These are phyloP conservation scores for Penicillium roqueforti DNA, from an alignment of 495 filamentous ascomycete genomes.

Conservation along the genomic window DNA sequence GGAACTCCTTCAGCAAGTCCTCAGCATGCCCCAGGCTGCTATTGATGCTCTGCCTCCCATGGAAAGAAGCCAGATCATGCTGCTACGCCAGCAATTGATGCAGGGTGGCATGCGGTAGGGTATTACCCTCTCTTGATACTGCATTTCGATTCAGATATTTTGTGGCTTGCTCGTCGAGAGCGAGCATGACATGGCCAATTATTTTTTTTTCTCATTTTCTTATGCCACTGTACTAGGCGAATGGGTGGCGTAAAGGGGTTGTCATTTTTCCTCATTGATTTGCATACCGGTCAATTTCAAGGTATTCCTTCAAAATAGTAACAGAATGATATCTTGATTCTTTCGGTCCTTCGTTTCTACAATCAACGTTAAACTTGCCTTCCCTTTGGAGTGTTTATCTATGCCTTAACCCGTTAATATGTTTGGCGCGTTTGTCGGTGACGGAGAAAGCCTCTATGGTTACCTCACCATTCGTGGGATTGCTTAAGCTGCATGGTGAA, in stretches of 20 bases:
- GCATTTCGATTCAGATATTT: not conserved
- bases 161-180: not conserved
- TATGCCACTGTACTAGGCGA: constrained; percentile 3
- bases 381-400: not conserved
- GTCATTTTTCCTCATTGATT: constrained; percentile 1
- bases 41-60: constrained; percentile 71
- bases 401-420: not conserved
- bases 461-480: not conserved
- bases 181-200: not conserved
- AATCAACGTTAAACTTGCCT: not conserved
- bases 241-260: constrained; percentile 9
- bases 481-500: not conserved
- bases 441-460: not conserved
- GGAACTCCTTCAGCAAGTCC: constrained; percentile 67
- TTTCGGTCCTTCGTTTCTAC: not conserved
- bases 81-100: constrained; percentile 56
- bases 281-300: constrained; percentile 1
- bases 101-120: constrained; percentile 41
- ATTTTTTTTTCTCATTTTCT: not conserved
- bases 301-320: not conserved
- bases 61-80: constrained; percentile 72
- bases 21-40: constrained; percentile 67
- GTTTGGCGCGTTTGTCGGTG: not conserved
- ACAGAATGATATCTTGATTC: not conserved
- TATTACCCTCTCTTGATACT: not conserved